Evolutionary conservation across 768 basidiomycete species (phyloP).

Genomic region (Chalciporus piperatus): DNA sequence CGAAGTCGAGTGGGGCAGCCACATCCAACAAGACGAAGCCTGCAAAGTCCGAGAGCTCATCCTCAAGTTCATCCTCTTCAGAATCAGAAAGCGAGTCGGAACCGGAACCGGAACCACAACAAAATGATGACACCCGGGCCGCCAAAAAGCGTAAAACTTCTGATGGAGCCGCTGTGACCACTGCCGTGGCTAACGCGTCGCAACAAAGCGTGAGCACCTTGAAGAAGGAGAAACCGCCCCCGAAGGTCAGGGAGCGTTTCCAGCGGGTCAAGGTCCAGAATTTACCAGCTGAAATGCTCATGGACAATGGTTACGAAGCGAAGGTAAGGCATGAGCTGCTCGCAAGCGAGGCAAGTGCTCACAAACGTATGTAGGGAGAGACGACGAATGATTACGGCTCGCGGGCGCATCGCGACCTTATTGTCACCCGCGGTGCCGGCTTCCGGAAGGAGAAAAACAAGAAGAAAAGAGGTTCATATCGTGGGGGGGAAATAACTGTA

Average conservation of each 20-base stretch:
- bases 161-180: conserved; percentile 50
- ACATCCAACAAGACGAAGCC: conserved; percentile 1
- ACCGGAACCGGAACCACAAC: neutral
- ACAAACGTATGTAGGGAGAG: conserved; percentile 47
- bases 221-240: conserved; percentile 23
- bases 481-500: conserved; percentile 94
- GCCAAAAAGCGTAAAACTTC: conserved; percentile 62
- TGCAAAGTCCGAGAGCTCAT: neutral
- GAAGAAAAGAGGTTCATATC: conserved; percentile 95
- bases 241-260: conserved; percentile 65
- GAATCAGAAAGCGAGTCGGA: conserved; percentile 18
- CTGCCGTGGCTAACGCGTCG: conserved; percentile 33
- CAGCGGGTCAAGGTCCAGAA: conserved; percentile 71
- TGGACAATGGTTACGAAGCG: conserved; percentile 78
- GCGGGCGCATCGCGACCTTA: conserved; percentile 79
- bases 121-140: conserved; percentile 25
- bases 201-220: neutral
- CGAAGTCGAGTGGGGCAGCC: neutral
- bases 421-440: conserved; percentile 90
- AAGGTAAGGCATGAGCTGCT: conserved; percentile 50
- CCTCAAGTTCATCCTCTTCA: conserved; percentile 10
- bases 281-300: conserved; percentile 36
- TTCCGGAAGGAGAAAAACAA: conserved; percentile 99
- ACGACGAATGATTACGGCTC: conserved; percentile 82
- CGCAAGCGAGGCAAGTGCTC: neutral